Percentiles rank a stretch among this genome's conserved stretches.
Conservation (phyloP, 1,284 basidiomycete species). For the Paramarasmius palmivorus region DNA sequence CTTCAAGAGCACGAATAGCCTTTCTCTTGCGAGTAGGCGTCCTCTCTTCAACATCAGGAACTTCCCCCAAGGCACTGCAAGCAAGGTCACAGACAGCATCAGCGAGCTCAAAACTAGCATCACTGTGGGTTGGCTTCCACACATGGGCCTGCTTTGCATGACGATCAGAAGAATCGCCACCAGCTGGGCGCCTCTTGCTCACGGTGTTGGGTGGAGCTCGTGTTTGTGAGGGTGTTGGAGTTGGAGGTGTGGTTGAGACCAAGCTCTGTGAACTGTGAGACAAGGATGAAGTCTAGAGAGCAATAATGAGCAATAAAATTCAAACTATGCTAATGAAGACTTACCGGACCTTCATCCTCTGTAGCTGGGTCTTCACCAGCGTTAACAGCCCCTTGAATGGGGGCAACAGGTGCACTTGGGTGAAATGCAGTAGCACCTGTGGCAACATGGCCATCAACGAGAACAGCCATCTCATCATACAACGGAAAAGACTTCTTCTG, state of each 20-base stretch:
- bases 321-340: background rate
- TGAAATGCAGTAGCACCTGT: conserved; percentile 24
- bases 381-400: background rate
- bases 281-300: background rate
- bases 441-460: conserved; percentile 27
- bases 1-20: conserved; percentile 9
- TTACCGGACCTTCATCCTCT: background rate
- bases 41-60: conserved; percentile 3
- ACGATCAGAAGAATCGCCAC: background rate
- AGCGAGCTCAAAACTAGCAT: conserved; percentile 6
- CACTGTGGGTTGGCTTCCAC: conserved; percentile 4
- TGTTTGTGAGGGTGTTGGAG: background rate
- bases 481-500: conserved; percentile 27
- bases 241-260: background rate
- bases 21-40: background rate
- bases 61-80: background rate
- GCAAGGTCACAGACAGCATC: conserved; percentile 7
- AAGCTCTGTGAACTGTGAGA: background rate
- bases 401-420: conserved; percentile 11
- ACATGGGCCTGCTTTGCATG: conserved; percentile 1
- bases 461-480: conserved; percentile 24
- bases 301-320: background rate
- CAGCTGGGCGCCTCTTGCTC: background rate
- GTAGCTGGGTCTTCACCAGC: background rate
- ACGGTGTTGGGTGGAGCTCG: background rate